A percentile compares a stretch with the other conserved stretches of the same genome.
Evolutionary conservation across 1,284 basidiomycete species (phyloP).

Genomic region (Hemileia vastatrix): DNA sequence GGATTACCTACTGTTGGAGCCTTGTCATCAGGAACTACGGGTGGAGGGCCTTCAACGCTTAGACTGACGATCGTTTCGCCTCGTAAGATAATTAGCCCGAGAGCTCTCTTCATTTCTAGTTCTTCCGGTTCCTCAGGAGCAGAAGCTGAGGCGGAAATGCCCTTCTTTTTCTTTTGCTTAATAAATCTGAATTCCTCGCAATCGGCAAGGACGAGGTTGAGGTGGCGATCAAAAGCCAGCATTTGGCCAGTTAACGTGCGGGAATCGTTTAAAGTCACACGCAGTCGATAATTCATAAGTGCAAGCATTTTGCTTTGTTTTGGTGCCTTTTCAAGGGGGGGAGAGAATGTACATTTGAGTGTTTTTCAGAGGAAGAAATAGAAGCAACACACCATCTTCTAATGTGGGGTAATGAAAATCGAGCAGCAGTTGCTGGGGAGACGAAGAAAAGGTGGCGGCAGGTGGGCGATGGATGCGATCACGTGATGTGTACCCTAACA

Average conservation of each 20-base stretch:
- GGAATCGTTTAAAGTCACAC: constrained; percentile 96
- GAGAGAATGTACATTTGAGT: too few relatives aligned
- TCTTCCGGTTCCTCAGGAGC: constrained; percentile 41
- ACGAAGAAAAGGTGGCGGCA: too few relatives aligned
- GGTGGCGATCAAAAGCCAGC: constrained; percentile 98
- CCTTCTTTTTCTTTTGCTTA: constrained; percentile 68
- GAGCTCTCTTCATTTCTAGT: constrained; percentile 90
- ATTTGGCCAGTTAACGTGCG: constrained; percentile 92
- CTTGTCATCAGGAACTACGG: constrained; percentile 78
- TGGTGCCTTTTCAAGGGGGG: constrained; percentile 71
- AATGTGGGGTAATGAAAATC: too few relatives aligned
- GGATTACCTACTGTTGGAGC: constrained; percentile 54
- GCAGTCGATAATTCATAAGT: constrained; percentile 94
- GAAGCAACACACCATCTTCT: too few relatives aligned
- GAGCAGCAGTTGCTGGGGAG: too few relatives aligned
- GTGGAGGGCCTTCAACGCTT: constrained; percentile 90
- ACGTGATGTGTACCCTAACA: too few relatives aligned
- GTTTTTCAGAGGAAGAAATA: too few relatives aligned
- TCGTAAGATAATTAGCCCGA: constrained; percentile 89
- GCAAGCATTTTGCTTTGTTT: constrained; percentile 97
- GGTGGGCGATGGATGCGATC: too few relatives aligned
- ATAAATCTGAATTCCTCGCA: constrained; percentile 91
- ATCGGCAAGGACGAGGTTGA: constrained; percentile 97
- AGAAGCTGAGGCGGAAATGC: constrained; percentile 26
- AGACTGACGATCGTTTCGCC: constrained; percentile 95